Evolutionary conservation across 176 grass and related monocot genomes (phyloP).

Genomic region (Metroxylon sagu): DNA sequence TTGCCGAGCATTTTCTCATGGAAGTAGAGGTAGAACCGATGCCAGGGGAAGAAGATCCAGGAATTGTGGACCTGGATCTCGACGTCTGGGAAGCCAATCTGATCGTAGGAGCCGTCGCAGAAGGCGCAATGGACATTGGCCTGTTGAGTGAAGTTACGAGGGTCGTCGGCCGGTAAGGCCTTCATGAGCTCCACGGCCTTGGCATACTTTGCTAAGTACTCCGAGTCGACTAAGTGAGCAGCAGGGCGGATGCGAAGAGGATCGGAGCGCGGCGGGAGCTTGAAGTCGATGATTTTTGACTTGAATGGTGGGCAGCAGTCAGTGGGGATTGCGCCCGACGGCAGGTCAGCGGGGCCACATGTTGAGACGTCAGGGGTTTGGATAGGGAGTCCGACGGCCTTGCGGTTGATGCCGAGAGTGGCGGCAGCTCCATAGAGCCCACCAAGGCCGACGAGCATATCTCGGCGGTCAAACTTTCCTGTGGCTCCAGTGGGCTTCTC

Average conservation of each 20-base stretch:
- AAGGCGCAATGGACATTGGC: slow-evolving; percentile 50
- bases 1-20: slow-evolving; percentile 63
- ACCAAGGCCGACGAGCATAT: slow-evolving; percentile 46
- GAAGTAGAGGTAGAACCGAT: slow-evolving; percentile 60
- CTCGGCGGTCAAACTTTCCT: slow-evolving; percentile 33
- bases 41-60: slow-evolving; percentile 87
- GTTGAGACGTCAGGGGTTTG: slow-evolving; percentile 36
- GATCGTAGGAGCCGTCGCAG: slow-evolving; percentile 46
- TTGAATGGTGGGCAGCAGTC: slow-evolving; percentile 46
- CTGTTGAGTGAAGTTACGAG: slow-evolving; percentile 73
- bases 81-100: slow-evolving; percentile 41
- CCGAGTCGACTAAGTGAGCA: slow-evolving; percentile 38
- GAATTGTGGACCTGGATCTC: slow-evolving; percentile 42
- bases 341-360: slow-evolving; percentile 33
- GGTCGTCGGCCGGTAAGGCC: slow-evolving; percentile 52
- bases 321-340: background rate
- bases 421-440: slow-evolving; percentile 28
- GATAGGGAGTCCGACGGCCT: slow-evolving; percentile 38
- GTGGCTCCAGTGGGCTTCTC: background rate
- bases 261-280: slow-evolving; percentile 15
- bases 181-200: slow-evolving; percentile 57
- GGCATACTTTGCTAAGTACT: slow-evolving; percentile 46
- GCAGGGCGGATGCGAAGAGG: slow-evolving; percentile 57
- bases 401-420: background rate
- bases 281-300: slow-evolving; percentile 29